Conservation (phyloP, 1,284 basidiomycete genomes). For the Laetiporus sulphureus region DNA sequence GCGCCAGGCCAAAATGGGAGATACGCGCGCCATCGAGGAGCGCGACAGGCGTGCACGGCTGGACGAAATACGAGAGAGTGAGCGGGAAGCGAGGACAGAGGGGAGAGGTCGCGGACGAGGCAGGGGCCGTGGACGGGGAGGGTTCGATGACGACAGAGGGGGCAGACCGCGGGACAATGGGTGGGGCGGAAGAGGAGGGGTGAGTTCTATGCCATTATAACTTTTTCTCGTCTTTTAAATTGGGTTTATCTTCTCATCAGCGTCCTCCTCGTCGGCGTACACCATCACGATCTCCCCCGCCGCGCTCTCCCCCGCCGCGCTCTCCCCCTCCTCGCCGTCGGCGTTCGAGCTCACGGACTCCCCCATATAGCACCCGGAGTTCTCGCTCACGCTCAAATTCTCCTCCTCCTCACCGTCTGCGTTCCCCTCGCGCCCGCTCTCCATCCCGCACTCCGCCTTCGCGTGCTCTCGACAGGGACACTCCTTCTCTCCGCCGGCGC, state of each 20-base stretch:
- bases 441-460: slow-evolving; percentile 19
- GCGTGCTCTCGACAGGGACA: slow-evolving; percentile 1
- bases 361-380: slow-evolving; percentile 17
- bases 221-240: slow-evolving; percentile 15
- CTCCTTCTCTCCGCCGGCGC: slow-evolving; percentile 14
- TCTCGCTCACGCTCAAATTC: slow-evolving; percentile 16
- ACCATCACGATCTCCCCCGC: slow-evolving; percentile 27
- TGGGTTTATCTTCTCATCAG: slow-evolving; percentile 15
- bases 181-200: slow-evolving; percentile 33
- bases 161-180: slow-evolving; percentile 22
- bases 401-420: slow-evolving; percentile 26
- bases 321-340: slow-evolving; percentile 23
- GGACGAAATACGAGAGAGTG: slow-evolving; percentile 65
- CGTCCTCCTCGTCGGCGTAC: slow-evolving; percentile 40
- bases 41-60: slow-evolving; percentile 59
- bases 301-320: slow-evolving; percentile 23
- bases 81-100: slow-evolving; percentile 41
- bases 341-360: slow-evolving; percentile 30
- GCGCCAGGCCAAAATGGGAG: slow-evolving; percentile 67
- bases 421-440: slow-evolving; percentile 15
- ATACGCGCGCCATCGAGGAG: slow-evolving; percentile 63
- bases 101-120: slow-evolving; percentile 37
- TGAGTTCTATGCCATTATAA: slow-evolving; percentile 24
- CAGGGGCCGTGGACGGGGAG: slow-evolving; percentile 22
- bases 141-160: slow-evolving; percentile 22